Conservation (phyloP, 1,284 basidiomycete genomes). For the Ganoderma sp. region DNA sequence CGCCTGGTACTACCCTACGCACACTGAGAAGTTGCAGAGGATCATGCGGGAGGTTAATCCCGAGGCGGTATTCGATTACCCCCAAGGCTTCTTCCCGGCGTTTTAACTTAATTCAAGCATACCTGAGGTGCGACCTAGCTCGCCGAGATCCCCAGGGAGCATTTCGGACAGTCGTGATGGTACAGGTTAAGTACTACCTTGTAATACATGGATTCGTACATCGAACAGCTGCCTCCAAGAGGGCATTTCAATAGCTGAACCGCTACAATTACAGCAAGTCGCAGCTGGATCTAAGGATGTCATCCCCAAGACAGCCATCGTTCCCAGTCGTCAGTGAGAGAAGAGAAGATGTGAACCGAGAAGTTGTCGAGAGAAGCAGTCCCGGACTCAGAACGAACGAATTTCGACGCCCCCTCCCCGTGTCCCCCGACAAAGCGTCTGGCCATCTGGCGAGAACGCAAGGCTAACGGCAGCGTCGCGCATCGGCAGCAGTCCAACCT, state of each 20-base stretch:
- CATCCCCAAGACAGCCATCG: neutral
- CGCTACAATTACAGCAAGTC: neutral
- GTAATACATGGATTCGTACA: neutral
- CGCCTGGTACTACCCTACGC: slow-evolving; percentile 10
- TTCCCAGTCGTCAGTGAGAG: neutral
- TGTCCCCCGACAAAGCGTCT: neutral
- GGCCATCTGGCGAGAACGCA: neutral
- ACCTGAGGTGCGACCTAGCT: no score
- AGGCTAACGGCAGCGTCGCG: neutral
- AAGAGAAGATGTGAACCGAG: neutral
- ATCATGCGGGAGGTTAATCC: slow-evolving; percentile 7
- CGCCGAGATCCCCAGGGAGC: no score
- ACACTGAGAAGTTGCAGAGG: neutral
- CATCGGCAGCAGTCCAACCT: neutral
- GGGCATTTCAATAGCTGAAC: neutral
- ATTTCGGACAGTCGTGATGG: neutral
- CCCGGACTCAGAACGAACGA: neutral
- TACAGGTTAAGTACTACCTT: neutral
- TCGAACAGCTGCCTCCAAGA: neutral
- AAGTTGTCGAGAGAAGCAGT: neutral
- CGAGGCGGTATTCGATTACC: slow-evolving; percentile 4
- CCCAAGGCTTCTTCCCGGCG: slow-evolving; percentile 5
- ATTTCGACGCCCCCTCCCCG: neutral
- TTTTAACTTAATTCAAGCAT: neutral
- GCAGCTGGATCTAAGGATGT: no score